A percentile compares a stretch with the other conserved stretches of the same genome.
Conservation (phyloP, 73 alveolate genomes). For the Effrenium voratum region DNA sequence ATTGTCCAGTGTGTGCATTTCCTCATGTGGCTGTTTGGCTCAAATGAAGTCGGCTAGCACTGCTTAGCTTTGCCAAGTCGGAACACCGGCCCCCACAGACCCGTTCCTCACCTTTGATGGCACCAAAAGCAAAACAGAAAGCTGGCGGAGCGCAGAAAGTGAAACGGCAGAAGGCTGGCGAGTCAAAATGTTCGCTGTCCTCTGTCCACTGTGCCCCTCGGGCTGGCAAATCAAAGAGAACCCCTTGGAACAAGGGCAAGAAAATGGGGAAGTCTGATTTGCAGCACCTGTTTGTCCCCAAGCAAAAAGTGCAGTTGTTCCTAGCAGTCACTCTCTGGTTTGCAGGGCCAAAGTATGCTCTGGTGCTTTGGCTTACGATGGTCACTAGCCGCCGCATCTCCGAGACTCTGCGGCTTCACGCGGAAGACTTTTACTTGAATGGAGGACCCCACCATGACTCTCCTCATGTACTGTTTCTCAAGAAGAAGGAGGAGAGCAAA, state of each 20-base stretch:
- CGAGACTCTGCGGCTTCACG: conserved; percentile 19
- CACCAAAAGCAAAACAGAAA: no score
- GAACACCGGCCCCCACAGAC: no score
- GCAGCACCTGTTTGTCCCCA: conserved; percentile 17
- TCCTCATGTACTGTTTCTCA: not conserved
- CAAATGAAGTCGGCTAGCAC: no score
- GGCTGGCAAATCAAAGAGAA: not conserved
- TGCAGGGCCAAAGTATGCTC: conserved; percentile 19
- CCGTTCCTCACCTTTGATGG: no score
- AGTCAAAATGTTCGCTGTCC: not conserved
- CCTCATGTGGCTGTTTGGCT: no score
- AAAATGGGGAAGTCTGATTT: not conserved
- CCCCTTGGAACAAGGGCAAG: not conserved
- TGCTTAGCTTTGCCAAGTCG: no score
- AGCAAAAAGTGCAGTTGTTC: not conserved
- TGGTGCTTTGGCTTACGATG: conserved; percentile 30
- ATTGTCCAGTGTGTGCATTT: no score
- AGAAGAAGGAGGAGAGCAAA: not conserved
- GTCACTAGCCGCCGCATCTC: conserved; percentile 2
- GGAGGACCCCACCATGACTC: conserved; percentile 14
- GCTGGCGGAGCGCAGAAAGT: no score
- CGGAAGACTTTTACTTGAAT: not conserved
- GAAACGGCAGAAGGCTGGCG: no score
- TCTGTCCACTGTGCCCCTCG: not conserved
- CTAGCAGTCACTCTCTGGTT: conserved; percentile 12